Percentiles rank a stretch among this genome's conserved stretches.
These are phyloP conservation scores for Starmera amethionina DNA, from an alignment of 805 yeast species.

Conservation along the genomic window DNA sequence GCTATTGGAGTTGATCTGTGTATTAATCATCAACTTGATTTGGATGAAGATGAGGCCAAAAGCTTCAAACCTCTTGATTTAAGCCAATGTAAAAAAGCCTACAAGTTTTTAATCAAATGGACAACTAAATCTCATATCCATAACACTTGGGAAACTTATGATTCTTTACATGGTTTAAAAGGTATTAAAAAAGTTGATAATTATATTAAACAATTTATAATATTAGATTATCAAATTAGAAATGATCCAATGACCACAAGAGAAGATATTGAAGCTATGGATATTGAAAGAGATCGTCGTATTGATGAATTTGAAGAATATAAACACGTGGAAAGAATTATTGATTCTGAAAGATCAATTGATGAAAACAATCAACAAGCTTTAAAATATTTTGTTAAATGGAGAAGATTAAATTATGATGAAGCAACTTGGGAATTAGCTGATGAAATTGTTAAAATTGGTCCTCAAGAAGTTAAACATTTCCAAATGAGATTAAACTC, in stretches of 20 bases:
- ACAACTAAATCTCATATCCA: slow-evolving; percentile 79
- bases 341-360: slow-evolving; percentile 65
- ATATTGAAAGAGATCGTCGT: slow-evolving; percentile 77
- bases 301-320: slow-evolving; percentile 78
- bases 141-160: slow-evolving; percentile 85
- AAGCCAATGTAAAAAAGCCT: slow-evolving; percentile 48
- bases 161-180: slow-evolving; percentile 32
- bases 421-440: slow-evolving; percentile 97
- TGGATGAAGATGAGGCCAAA: slow-evolving; percentile 17
- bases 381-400: slow-evolving; percentile 79
- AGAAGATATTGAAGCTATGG: slow-evolving; percentile 92
- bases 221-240: slow-evolving; percentile 67
- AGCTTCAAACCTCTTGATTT: slow-evolving; percentile 21
- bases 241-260: slow-evolving; percentile 73
- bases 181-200: slow-evolving; percentile 87
- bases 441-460: slow-evolving; percentile 68
- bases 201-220: slow-evolving; percentile 70
- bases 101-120: slow-evolving; percentile 74
- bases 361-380: slow-evolving; percentile 55
- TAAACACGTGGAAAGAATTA: slow-evolving; percentile 82
- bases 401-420: slow-evolving; percentile 90
- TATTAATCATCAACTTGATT: slow-evolving; percentile 40
- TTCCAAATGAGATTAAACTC: slow-evolving; percentile 77
- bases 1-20: slow-evolving; percentile 34
- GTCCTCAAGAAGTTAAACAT: slow-evolving; percentile 76